Conservation (phyloP, 345 rosid genomes). For the Abelmoschus esculentus region DNA sequence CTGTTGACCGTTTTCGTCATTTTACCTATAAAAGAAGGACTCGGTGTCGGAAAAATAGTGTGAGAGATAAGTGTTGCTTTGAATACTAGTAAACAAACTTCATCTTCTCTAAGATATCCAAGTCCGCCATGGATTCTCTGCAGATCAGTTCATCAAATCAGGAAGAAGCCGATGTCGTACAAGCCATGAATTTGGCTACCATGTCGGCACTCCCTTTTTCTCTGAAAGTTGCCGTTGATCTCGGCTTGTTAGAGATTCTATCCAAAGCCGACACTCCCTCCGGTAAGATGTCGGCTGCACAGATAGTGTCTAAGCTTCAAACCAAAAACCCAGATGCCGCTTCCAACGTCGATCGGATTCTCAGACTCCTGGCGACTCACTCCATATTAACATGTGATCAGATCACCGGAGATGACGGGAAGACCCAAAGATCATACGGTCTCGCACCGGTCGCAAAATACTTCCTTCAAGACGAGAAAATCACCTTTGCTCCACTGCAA, state of each 20-base stretch:
- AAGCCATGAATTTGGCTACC: not conserved
- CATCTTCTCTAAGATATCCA: too few species aligned
- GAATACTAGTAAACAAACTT: too few species aligned
- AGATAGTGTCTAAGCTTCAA: not conserved
- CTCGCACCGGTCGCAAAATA: not conserved
- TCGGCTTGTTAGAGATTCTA: not conserved
- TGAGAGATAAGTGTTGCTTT: too few species aligned
- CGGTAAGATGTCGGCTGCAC: not conserved
- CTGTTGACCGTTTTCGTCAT: too few species aligned
- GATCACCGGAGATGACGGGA: not conserved
- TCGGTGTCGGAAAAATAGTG: too few species aligned
- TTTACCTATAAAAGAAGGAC: too few species aligned
- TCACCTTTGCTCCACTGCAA: not conserved
- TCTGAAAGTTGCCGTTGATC: not conserved
- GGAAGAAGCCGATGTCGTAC: not conserved
- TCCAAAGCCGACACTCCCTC: not conserved
- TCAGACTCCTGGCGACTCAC: not conserved
- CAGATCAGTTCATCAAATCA: too few species aligned
- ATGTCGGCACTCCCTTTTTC: not conserved
- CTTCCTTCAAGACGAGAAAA: not conserved
- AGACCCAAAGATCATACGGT: not conserved
- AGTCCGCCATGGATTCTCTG: too few species aligned
- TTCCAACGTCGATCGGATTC: not conserved
- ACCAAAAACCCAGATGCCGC: not conserved
- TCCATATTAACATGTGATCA: not conserved